These are phyloP conservation scores for Apiospora phragmitis DNA, from an alignment of 2,329 filamentous ascomycete species.

Conservation along the genomic window DNA sequence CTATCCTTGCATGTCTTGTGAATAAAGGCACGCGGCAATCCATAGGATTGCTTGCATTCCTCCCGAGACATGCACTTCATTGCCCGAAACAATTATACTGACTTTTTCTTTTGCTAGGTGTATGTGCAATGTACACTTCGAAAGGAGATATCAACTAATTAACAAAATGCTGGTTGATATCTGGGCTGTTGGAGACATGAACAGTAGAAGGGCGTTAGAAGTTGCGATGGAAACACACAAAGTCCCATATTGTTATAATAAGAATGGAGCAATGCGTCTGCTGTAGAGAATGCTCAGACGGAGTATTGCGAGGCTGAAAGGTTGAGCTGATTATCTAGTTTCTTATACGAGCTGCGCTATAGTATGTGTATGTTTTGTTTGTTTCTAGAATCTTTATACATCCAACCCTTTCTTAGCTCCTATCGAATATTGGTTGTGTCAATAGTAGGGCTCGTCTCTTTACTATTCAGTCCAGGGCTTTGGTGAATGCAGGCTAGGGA, in stretches of 20 bases:
- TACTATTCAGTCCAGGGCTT: neutral
- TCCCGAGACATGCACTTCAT: neutral
- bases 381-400: neutral
- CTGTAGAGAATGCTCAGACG: neutral
- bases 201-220: too few relatives aligned
- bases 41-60: neutral
- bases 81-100: neutral
- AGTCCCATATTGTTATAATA: neutral
- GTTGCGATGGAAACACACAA: neutral
- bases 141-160: too few relatives aligned
- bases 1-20: too few relatives aligned
- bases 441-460: neutral
- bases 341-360: neutral
- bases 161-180: too few relatives aligned
- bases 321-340: neutral
- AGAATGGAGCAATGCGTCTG: neutral
- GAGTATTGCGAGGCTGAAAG: neutral
- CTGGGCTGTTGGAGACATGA: too few relatives aligned
- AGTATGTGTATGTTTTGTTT: neutral
- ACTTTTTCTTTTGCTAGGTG: neutral
- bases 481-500: neutral
- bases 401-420: too few relatives aligned
- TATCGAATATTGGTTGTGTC: neutral
- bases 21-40: neutral
- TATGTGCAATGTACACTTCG: neutral